These are phyloP conservation scores for Telfairia occidentalis DNA, from an alignment of 331 rosid genomes.

Conservation along the genomic window DNA sequence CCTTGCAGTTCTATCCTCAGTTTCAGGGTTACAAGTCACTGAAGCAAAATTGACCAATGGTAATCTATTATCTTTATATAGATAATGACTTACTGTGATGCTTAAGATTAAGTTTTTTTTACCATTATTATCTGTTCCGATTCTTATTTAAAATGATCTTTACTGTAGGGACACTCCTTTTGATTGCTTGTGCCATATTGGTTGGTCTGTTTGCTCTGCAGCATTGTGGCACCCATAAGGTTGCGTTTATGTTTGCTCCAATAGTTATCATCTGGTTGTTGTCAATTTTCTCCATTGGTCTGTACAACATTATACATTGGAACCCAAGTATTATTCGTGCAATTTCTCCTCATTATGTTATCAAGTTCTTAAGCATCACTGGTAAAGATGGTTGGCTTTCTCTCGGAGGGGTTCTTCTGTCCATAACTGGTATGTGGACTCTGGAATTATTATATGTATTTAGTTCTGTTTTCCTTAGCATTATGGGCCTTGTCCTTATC, in stretches of 20 bases:
- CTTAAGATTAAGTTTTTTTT: neutral
- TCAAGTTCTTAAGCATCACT: conserved; percentile 57
- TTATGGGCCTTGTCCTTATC: neutral
- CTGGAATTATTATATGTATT: conserved; percentile 3
- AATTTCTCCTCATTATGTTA: conserved; percentile 54
- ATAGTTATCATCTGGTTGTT: conserved; percentile 65
- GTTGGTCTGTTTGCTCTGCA: conserved; percentile 83
- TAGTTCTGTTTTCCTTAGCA: neutral
- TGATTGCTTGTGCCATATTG: conserved; percentile 72
- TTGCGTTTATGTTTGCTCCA: conserved; percentile 76
- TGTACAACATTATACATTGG: conserved; percentile 64
- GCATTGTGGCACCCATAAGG: conserved; percentile 78
- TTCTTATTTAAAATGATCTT: conserved; percentile 15
- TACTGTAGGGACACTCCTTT: conserved; percentile 50
- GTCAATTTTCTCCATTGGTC: conserved; percentile 56
- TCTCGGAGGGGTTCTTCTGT: conserved; percentile 83
- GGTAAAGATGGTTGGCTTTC: conserved; percentile 82
- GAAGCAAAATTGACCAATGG: conserved; percentile 42
- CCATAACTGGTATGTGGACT: conserved; percentile 70
- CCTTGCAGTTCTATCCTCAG: conserved; percentile 73
- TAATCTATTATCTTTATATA: conserved; percentile 17
- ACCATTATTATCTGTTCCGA: neutral
- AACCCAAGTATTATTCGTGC: conserved; percentile 57
- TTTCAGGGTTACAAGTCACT: conserved; percentile 58
- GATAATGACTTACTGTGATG: neutral